phyloP scores from a whole-genome alignment of 2,329 filamentous ascomycete genomes.

The Didymella sp. region DNA sequence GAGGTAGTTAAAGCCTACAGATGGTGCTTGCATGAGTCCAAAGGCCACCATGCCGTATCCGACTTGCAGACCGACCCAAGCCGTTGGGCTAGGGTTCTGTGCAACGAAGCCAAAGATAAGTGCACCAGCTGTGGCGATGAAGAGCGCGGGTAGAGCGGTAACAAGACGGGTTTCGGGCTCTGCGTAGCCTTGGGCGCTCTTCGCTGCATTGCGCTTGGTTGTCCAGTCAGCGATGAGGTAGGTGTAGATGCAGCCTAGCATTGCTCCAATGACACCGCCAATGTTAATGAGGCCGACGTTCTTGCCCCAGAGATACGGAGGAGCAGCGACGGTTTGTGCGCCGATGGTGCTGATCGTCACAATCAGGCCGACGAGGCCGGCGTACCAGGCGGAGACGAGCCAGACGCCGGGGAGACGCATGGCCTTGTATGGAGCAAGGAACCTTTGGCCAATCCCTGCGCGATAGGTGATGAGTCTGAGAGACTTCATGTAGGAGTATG shows the following conservation, averaged over 20 bases:
- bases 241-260: conserved; percentile 47
- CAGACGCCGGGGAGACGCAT: conserved; percentile 52
- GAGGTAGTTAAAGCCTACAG: conserved; percentile 56
- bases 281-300: conserved; percentile 50
- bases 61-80: conserved; percentile 52
- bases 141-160: conserved; percentile 49
- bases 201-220: conserved; percentile 48
- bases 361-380: conserved; percentile 51
- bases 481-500: conserved; percentile 47
- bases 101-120: conserved; percentile 52
- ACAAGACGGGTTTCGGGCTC: conserved; percentile 52
- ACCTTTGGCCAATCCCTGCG: conserved; percentile 43
- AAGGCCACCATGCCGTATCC: conserved; percentile 51
- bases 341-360: conserved; percentile 51
- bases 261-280: conserved; percentile 48
- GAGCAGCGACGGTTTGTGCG: conserved; percentile 47
- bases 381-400: conserved; percentile 53
- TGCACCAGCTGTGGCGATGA: conserved; percentile 49
- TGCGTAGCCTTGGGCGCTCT: conserved; percentile 46
- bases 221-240: conserved; percentile 50
- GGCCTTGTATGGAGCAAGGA: conserved; percentile 48
- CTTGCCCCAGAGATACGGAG: conserved; percentile 53
- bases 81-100: conserved; percentile 44
- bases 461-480: conserved; percentile 48
- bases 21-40: conserved; percentile 52